Conservation (phyloP, 148 eudicot species). For the Rhododendron ferrugineum region DNA sequence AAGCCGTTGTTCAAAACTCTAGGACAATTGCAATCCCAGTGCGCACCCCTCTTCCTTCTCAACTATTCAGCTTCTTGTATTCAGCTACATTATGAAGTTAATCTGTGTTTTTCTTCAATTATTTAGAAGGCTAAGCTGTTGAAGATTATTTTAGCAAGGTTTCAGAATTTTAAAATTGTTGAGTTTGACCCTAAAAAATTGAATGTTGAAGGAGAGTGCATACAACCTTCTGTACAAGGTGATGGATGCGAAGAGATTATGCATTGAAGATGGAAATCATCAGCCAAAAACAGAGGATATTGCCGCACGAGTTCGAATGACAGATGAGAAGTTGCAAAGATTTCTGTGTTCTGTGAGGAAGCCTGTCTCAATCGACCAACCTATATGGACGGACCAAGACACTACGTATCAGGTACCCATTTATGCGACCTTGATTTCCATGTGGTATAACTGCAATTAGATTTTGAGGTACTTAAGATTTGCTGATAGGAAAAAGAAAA, state of each 20-base stretch:
- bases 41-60: constrained; percentile 16
- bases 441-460: background rate
- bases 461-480: background rate
- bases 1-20: constrained; percentile 77
- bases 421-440: constrained; percentile 10
- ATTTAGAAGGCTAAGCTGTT: background rate
- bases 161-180: background rate
- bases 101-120: background rate
- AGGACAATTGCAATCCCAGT: constrained; percentile 88
- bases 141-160: background rate
- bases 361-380: constrained; percentile 73
- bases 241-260: constrained; percentile 55
- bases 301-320: constrained; percentile 63
- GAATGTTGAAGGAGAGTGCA: constrained; percentile 61
- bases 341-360: constrained; percentile 42
- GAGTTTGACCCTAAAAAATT: background rate
- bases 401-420: constrained; percentile 71
- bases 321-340: constrained; percentile 62
- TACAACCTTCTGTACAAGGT: constrained; percentile 72
- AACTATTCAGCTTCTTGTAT: background rate
- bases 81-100: background rate
- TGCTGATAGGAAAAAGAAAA: background rate
- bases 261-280: constrained; percentile 57
- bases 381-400: constrained; percentile 65
- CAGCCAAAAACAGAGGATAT: constrained; percentile 64